Conservation (phyloP, 2,329 filamentous ascomycete genomes). For the Cladosporium sphaerospermum region DNA sequence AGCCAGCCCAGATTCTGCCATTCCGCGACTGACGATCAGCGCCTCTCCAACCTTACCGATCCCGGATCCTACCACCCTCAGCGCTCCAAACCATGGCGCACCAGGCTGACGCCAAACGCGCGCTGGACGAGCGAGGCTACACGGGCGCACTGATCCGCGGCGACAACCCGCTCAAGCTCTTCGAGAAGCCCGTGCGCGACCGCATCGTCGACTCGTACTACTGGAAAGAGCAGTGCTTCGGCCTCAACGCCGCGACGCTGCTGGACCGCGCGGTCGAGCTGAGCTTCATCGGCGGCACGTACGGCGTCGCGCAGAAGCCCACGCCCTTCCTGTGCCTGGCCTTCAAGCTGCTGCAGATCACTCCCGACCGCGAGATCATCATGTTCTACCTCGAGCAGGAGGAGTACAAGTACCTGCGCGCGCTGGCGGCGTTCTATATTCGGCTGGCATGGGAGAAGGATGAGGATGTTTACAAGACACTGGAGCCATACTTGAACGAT, state of each 20-base stretch:
- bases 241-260: constrained; percentile 72
- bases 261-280: constrained; percentile 87
- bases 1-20: too few relatives aligned
- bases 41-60: background rate
- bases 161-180: constrained; percentile 88
- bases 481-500: constrained; percentile 81
- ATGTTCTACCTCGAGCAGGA: constrained; percentile 72
- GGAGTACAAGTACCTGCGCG: constrained; percentile 71
- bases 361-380: constrained; percentile 71
- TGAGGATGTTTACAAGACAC: constrained; percentile 68
- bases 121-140: constrained; percentile 89
- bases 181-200: constrained; percentile 93
- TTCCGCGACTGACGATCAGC: background rate
- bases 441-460: constrained; percentile 77
- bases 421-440: constrained; percentile 88
- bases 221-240: constrained; percentile 99
- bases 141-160: constrained; percentile 71
- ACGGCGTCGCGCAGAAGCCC: constrained; percentile 75
- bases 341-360: constrained; percentile 89
- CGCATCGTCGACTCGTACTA: constrained; percentile 94
- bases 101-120: constrained; percentile 66
- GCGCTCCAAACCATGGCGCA: constrained; percentile 41
- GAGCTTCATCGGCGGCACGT: constrained; percentile 78
- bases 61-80: constrained; percentile 30
- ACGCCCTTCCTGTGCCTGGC: constrained; percentile 89